These are phyloP conservation scores for Drechslerella dactyloides DNA, from an alignment of 2,329 filamentous ascomycete species.

Conservation along the genomic window DNA sequence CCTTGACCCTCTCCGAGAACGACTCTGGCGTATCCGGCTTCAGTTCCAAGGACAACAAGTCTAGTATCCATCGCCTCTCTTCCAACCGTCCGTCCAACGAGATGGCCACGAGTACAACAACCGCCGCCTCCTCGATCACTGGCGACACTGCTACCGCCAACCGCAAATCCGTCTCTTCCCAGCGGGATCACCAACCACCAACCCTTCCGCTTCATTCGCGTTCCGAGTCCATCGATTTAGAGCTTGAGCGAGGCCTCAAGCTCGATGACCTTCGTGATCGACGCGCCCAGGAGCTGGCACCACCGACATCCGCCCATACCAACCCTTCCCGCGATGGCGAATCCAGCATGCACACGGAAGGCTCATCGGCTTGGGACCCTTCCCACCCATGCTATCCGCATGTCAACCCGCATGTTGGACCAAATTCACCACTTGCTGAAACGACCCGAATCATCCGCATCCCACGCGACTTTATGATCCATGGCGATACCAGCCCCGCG, in stretches of 20 bases:
- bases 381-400: constrained; percentile 94
- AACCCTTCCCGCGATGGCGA: constrained; percentile 44
- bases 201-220: constrained; percentile 25
- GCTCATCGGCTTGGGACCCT: constrained; percentile 75
- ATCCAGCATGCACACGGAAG: constrained; percentile 47
- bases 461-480: constrained; percentile 85
- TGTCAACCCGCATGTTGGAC: constrained; percentile 85
- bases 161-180: constrained; percentile 41
- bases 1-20: constrained; percentile 51
- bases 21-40: constrained; percentile 51
- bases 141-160: constrained; percentile 34
- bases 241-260: constrained; percentile 51
- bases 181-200: constrained; percentile 21
- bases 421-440: constrained; percentile 74
- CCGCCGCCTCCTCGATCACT: constrained; percentile 46
- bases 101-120: constrained; percentile 49
- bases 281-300: constrained; percentile 43
- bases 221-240: constrained; percentile 48
- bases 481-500: constrained; percentile 87
- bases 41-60: constrained; percentile 49
- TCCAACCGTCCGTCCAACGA: constrained; percentile 50
- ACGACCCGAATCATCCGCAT: constrained; percentile 90
- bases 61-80: constrained; percentile 47
- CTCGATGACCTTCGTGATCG: constrained; percentile 51
- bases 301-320: constrained; percentile 10